Conservation (phyloP, 73 alveolate genomes). For the Paramecium biaurelia region DNA sequence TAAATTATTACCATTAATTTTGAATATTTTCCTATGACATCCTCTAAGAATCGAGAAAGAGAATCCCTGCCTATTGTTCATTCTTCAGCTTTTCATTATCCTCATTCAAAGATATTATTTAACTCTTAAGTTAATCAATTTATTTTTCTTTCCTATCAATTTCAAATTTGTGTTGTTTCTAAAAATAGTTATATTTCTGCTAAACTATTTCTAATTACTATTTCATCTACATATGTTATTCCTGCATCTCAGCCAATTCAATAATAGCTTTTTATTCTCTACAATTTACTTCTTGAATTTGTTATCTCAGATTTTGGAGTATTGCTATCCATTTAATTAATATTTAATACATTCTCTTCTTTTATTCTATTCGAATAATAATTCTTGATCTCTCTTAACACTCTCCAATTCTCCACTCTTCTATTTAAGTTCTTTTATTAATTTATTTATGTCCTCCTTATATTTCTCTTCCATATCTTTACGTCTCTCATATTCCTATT, state of each 20-base stretch:
- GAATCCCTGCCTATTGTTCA: not conserved
- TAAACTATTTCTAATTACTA: not conserved
- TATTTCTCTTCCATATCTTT: conserved; percentile 52
- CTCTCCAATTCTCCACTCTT: not conserved
- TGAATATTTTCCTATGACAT: not conserved
- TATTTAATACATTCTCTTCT: conserved; percentile 10
- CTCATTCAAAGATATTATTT: not conserved
- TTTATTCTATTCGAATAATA: not conserved
- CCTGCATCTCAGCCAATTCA: conserved; percentile 10
- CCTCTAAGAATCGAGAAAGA: conserved; percentile 2
- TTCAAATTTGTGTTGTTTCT: conserved; percentile 2
- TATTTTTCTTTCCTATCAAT: conserved; percentile 34
- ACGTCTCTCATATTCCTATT: conserved; percentile 40
- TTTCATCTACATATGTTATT: not conserved
- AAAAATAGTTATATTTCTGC: not conserved
- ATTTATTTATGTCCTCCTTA: conserved; percentile 26
- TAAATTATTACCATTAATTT: not conserved
- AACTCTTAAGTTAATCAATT: conserved; percentile 11
- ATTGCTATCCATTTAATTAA: not conserved
- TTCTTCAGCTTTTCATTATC: not conserved
- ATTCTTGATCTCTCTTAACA: not conserved
- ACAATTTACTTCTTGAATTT: not conserved
- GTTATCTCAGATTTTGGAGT: not conserved
- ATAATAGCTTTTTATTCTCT: not conserved
- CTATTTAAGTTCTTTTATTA: conserved; percentile 5